phyloP scores from a whole-genome alignment of 495 filamentous ascomycete genomes.

The Penicillium arizonense region DNA sequence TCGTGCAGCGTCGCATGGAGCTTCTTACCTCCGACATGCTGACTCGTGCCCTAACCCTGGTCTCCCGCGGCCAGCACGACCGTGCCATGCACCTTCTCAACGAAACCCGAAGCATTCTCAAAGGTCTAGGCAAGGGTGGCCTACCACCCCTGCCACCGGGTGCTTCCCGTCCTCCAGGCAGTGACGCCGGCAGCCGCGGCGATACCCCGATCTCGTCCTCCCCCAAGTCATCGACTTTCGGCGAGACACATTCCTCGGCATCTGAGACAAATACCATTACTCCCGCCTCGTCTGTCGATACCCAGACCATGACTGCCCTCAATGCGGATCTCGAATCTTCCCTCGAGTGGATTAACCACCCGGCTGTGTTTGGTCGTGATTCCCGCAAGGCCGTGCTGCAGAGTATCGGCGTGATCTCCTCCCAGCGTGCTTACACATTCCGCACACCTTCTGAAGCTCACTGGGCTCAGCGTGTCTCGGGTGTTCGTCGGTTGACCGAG shows the following conservation, averaged over 20 bases:
- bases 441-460: constrained; percentile 80
- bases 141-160: constrained; percentile 82
- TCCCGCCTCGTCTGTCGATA: constrained; percentile 71
- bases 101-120: constrained; percentile 93
- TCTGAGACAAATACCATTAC: constrained; percentile 58
- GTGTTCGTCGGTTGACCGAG: constrained; percentile 74
- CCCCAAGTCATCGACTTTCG: constrained; percentile 43
- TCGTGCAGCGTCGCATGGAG: constrained; percentile 98
- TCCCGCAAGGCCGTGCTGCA: constrained; percentile 94
- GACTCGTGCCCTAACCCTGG: constrained; percentile 85
- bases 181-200: constrained; percentile 37
- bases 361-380: constrained; percentile 92
- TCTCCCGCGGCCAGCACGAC: constrained; percentile 89
- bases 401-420: constrained; percentile 93
- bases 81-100: constrained; percentile 86
- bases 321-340: constrained; percentile 87
- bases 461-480: constrained; percentile 77
- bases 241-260: constrained; percentile 40
- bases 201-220: constrained; percentile 41
- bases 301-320: constrained; percentile 75
- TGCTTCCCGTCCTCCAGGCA: constrained; percentile 30
- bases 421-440: constrained; percentile 92
- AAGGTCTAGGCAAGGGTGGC: constrained; percentile 92
- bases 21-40: constrained; percentile 98
- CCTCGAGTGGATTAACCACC: constrained; percentile 99